These are phyloP conservation scores for Platanus orientalis DNA, from an alignment of 164 flowering plant genomes.

Conservation along the genomic window DNA sequence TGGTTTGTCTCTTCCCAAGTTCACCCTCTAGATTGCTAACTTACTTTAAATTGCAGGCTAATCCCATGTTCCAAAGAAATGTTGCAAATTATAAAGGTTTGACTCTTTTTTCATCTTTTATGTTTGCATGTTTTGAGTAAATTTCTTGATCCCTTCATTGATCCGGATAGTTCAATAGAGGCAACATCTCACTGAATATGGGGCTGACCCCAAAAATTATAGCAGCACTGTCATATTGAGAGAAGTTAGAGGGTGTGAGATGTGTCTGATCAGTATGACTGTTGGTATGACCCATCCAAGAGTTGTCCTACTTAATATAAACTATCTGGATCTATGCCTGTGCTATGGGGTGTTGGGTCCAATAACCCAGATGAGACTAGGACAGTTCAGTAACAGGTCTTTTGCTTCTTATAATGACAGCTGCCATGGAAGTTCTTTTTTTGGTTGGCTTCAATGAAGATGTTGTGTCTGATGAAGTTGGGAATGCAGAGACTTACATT, in stretches of 20 bases:
- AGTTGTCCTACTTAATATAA: neutral
- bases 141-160: neutral
- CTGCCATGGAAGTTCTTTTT: conserved; percentile 75
- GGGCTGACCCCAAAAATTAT: too few relatives aligned
- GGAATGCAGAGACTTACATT: conserved; percentile 55
- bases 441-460: conserved; percentile 79
- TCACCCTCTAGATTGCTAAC: conserved; percentile 1
- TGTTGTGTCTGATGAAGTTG: conserved; percentile 38
- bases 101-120: conserved; percentile 6
- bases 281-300: neutral
- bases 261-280: neutral
- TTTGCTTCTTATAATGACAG: conserved; percentile 35
- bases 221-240: too few relatives aligned
- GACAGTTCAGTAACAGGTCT: neutral
- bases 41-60: conserved; percentile 47
- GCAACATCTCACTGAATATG: too few relatives aligned
- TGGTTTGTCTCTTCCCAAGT: neutral
- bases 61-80: conserved; percentile 65
- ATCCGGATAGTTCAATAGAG: too few relatives aligned
- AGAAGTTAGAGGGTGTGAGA: neutral
- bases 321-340: neutral
- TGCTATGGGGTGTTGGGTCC: neutral
- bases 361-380: too few relatives aligned
- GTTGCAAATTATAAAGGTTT: conserved; percentile 69
- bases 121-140: neutral